These are phyloP conservation scores for Psilocybe tampanensis DNA, from an alignment of 768 basidiomycete genomes.

Conservation along the genomic window DNA sequence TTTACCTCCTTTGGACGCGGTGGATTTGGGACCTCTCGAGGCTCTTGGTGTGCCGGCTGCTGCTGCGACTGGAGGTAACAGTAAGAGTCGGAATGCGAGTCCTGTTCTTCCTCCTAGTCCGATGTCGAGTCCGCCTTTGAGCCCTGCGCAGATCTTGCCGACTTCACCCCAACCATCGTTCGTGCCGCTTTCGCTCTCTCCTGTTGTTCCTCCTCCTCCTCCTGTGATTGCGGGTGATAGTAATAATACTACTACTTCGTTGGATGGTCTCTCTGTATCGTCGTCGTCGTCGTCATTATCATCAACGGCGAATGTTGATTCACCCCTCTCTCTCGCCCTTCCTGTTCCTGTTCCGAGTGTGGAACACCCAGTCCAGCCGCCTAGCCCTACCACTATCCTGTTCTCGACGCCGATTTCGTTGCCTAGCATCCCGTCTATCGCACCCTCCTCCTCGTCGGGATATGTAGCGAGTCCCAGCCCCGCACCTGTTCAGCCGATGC, in stretches of 20 bases:
- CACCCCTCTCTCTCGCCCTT: no score
- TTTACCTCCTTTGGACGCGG: conserved; percentile 20
- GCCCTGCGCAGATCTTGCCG: background rate
- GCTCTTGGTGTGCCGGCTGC: conserved; percentile 8
- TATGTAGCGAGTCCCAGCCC: no score
- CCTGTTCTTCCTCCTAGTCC: conserved; percentile 5
- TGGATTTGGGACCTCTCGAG: conserved; percentile 19
- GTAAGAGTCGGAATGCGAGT: conserved; percentile 1
- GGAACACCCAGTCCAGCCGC: background rate
- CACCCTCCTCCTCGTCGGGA: no score
- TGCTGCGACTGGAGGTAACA: background rate
- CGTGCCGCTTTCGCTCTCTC: no score
- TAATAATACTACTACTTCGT: no score
- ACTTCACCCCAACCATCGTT: no score
- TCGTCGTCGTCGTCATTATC: no score
- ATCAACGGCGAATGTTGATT: background rate
- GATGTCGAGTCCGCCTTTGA: conserved; percentile 10
- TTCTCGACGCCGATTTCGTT: conserved; percentile 9
- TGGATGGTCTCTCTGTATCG: no score
- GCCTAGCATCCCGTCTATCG: conserved; percentile 1
- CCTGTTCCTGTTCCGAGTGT: background rate
- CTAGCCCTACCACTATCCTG: conserved; percentile 6
- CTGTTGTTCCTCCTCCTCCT: no score
- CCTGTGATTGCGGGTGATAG: background rate
- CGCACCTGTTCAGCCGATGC: background rate